A percentile compares a stretch with the other conserved stretches of the same genome.
These are phyloP conservation scores for Sporothrix pallida DNA, from an alignment of 2,329 filamentous ascomycete genomes.

Conservation along the genomic window DNA sequence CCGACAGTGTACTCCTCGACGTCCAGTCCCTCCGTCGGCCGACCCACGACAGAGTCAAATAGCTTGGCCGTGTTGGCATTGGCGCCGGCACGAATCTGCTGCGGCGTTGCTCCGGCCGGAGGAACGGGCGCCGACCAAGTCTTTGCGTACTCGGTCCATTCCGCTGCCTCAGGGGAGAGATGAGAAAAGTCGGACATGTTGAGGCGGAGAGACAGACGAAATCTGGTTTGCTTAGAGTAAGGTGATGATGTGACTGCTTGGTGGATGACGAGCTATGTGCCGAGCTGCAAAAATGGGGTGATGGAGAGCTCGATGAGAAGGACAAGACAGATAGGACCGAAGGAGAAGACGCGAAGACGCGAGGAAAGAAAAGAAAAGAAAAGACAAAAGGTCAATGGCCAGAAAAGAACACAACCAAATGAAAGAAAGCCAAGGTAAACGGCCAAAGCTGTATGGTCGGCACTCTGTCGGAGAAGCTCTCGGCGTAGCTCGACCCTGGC, in stretches of 20 bases:
- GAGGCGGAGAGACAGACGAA: no score
- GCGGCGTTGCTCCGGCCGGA: conserved; percentile 29
- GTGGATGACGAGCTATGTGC: neutral
- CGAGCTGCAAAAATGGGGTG: conserved; percentile 6
- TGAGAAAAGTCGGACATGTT: conserved; percentile 19
- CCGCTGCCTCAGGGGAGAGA: neutral
- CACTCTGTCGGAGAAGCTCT: neutral
- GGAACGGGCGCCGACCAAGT: conserved; percentile 30
- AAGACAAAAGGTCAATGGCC: neutral
- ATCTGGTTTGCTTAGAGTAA: neutral
- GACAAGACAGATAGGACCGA: neutral
- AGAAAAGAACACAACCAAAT: neutral
- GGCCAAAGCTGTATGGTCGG: neutral
- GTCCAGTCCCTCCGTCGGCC: neutral
- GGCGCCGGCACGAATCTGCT: conserved; percentile 26
- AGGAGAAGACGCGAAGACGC: conserved; percentile 17
- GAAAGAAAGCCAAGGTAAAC: neutral
- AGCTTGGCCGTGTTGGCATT: conserved; percentile 26
- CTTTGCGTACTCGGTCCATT: conserved; percentile 31
- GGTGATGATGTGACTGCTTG: neutral
- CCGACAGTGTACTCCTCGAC: conserved; percentile 1
- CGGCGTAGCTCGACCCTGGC: neutral
- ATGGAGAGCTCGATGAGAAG: neutral
- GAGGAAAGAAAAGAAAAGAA: neutral
- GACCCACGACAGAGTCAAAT: conserved; percentile 20